phyloP scores from a whole-genome alignment of 129 eudicot species.

The Silybum marianum region DNA sequence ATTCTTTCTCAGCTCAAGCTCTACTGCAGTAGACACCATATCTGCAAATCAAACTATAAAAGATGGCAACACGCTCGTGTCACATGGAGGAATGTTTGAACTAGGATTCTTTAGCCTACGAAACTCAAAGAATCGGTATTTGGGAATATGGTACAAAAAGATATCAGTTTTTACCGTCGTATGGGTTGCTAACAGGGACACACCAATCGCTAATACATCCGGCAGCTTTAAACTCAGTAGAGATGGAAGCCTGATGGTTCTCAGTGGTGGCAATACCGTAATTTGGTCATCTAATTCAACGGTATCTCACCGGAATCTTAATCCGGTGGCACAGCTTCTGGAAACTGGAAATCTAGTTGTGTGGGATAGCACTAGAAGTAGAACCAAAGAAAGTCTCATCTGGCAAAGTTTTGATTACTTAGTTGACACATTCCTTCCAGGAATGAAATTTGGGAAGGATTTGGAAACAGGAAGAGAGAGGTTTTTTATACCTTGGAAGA shows the following conservation, averaged over 20 bases:
- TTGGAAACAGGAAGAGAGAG: constrained; percentile 28
- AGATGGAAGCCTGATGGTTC: constrained; percentile 8
- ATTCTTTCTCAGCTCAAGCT: not conserved
- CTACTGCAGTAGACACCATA: constrained; percentile 27
- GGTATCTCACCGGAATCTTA: not conserved
- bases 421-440: constrained; percentile 26
- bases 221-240: constrained; percentile 4
- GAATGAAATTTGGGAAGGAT: constrained; percentile 43
- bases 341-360: constrained; percentile 39
- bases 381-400: not conserved
- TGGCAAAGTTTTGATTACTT: constrained; percentile 54
- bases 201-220: constrained; percentile 5
- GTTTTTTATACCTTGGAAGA: constrained; percentile 33
- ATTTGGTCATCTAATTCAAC: constrained; percentile 36
- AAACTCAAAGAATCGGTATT: constrained; percentile 23
- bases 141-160: constrained; percentile 37
- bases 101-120: constrained; percentile 36
- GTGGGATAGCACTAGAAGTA: constrained; percentile 5
- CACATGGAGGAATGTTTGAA: constrained; percentile 21
- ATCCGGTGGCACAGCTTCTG: constrained; percentile 28
- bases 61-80: constrained; percentile 23
- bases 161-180: constrained; percentile 14
- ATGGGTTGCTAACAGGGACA: constrained; percentile 38
- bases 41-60: constrained; percentile 7
- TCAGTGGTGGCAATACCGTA: not conserved